Conservation (phyloP, 192 early-diverging fungal species). For the Backusella liffmaniae region DNA sequence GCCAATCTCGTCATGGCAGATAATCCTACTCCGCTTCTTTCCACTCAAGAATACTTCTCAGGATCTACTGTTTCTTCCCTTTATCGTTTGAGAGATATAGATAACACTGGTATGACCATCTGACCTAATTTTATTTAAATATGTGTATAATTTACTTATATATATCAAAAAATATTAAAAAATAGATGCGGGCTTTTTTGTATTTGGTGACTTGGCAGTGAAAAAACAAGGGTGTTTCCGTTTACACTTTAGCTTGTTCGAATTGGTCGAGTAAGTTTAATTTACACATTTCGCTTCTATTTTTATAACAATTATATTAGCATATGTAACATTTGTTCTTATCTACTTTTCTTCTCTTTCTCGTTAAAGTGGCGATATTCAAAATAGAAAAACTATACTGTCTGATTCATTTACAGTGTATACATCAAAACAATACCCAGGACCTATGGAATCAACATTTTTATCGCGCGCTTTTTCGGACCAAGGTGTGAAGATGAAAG, state of each 20-base stretch:
- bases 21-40: slow-evolving; percentile 1
- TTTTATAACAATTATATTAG: neutral
- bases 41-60: slow-evolving; percentile 25
- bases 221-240: slow-evolving; percentile 83
- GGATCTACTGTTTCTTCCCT: slow-evolving; percentile 74
- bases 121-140: neutral
- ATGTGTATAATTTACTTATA: slow-evolving; percentile 9
- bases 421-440: slow-evolving; percentile 88
- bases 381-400: slow-evolving; percentile 34
- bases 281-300: neutral
- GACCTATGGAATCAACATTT: slow-evolving; percentile 88
- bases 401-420: slow-evolving; percentile 83
- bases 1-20: slow-evolving; percentile 18
- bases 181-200: slow-evolving; percentile 89
- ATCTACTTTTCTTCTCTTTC: slow-evolving; percentile 38
- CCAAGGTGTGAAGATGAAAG: slow-evolving; percentile 91
- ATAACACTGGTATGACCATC: slow-evolving; percentile 51
- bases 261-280: slow-evolving; percentile 72
- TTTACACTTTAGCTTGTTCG: slow-evolving; percentile 85
- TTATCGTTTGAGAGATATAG: slow-evolving; percentile 81
- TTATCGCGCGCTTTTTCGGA: slow-evolving; percentile 89
- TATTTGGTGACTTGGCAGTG: slow-evolving; percentile 93
- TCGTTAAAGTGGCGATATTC: slow-evolving; percentile 63
- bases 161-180: neutral
- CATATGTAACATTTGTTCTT: slow-evolving; percentile 18